Base-by-base conservation (phyloP, 441 rosid species). In the Pelargonium hybrid region DNA sequence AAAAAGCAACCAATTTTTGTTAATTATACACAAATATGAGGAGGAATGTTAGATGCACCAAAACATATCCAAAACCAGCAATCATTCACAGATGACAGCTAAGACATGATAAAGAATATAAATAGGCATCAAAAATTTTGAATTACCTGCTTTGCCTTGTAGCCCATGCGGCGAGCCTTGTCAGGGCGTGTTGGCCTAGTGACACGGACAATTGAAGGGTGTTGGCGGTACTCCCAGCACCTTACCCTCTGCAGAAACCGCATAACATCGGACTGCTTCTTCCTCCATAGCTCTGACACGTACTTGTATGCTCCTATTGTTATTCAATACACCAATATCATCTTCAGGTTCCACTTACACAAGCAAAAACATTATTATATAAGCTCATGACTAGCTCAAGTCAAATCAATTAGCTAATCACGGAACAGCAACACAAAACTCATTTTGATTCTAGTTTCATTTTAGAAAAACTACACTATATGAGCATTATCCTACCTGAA, bases 191-290 rank as follows among this genome's bases (percentile, higher is more conserved):
- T 84, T n/a, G 89, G 87, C 21, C 59, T 83, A 17, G 77, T 85
- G 59, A 85, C 79, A 25, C 91, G 83, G 15, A 85, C 89, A 77
- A 87, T 87, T 0, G 91, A 84, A 41, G 90, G 87, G 65, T 85
- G 87, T 59, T 87, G 90, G 1, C 89, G 83, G 74, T 87, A 87
- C 76, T 85, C 89, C 89, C 89, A 87, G 73, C 91, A 87, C 81
- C 91, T 85, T 9, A 87, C 89, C 78, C 89, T 82, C 83, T 84
- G 88, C 78, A 85, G 39, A 64, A 87, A 87, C 69, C 91, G 80
- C 89, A 87, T 87, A 18, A 87, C 91, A 78, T 87, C 91, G 13
- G 89, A 87, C 67, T 87, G 89, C 81, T 87, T 87, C 89, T 84
- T 87, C 78, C 89, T 83, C 91, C 89, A 85, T 81, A 87, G 82